Percentiles rank a stretch among this genome's conserved stretches.
Conservation (phyloP, 2,329 filamentous ascomycete genomes). For the Aspergillus proliferans region DNA sequence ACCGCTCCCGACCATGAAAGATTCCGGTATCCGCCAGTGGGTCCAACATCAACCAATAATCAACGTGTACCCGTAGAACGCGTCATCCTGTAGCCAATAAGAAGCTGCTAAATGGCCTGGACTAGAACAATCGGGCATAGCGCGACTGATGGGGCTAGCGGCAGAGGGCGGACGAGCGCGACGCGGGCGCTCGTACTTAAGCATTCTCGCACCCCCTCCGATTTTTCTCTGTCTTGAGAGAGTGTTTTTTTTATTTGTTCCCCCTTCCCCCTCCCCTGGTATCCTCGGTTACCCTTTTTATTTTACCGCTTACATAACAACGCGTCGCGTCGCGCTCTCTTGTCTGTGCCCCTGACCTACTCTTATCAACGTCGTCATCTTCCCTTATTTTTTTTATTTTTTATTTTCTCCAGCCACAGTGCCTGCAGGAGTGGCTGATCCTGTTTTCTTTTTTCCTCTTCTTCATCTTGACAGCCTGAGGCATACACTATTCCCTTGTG, state of each 20-base stretch:
- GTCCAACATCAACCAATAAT: constrained; percentile 16
- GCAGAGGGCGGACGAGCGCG: constrained; percentile 27
- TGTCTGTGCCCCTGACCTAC: background rate
- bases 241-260: constrained; percentile 9
- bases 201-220: constrained; percentile 37
- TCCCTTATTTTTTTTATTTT: background rate
- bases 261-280: background rate
- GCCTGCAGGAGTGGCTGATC: constrained; percentile 1
- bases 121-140: constrained; percentile 29
- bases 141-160: constrained; percentile 32
- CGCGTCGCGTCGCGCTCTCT: background rate
- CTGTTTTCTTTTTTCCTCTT: background rate
- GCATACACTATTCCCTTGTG: background rate
- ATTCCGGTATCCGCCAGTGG: background rate
- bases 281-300: constrained; percentile 7
- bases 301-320: constrained; percentile 2
- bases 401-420: constrained; percentile 1
- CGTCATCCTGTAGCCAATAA: constrained; percentile 27
- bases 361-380: background rate
- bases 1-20: background rate
- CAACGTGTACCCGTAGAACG: constrained; percentile 12
- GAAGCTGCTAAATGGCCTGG: constrained; percentile 21
- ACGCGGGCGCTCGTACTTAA: constrained; percentile 35
- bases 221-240: constrained; percentile 34
- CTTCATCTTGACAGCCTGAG: constrained; percentile 5